Evolutionary conservation across 2,329 filamentous ascomycete species (phyloP).

Genomic region (Xylariaceae sp.): DNA sequence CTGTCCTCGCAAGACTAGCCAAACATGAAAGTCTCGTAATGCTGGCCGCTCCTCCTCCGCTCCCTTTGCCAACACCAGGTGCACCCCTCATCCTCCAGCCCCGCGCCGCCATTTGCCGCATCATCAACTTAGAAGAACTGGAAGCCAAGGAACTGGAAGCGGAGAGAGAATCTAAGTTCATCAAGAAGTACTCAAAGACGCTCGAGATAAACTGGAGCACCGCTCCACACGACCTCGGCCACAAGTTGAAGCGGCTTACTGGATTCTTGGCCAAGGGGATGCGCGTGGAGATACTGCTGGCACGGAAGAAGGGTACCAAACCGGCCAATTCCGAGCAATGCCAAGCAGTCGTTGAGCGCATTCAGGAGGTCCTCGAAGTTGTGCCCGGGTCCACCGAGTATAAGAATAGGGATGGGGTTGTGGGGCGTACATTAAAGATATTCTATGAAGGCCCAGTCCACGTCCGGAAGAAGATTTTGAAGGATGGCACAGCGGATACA

Average conservation of each 20-base stretch:
- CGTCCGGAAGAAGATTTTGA: slow-evolving; percentile 1
- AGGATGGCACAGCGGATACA: neutral
- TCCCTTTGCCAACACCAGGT: slow-evolving; percentile 31
- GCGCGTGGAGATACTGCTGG: slow-evolving; percentile 69
- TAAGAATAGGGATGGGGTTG: slow-evolving; percentile 38
- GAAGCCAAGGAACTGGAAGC: slow-evolving; percentile 35
- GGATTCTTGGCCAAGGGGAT: slow-evolving; percentile 70
- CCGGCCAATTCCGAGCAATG: slow-evolving; percentile 60
- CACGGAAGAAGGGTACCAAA: slow-evolving; percentile 60
- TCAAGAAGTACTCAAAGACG: slow-evolving; percentile 57
- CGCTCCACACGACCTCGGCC: slow-evolving; percentile 66
- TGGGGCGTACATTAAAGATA: slow-evolving; percentile 37
- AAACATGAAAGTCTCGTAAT: slow-evolving; percentile 26
- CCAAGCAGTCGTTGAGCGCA: slow-evolving; percentile 49
- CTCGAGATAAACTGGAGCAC: slow-evolving; percentile 93
- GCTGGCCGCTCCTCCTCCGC: slow-evolving; percentile 29
- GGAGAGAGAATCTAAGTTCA: slow-evolving; percentile 37
- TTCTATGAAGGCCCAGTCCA: slow-evolving; percentile 37
- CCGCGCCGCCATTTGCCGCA: slow-evolving; percentile 55
- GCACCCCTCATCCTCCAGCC: slow-evolving; percentile 31
- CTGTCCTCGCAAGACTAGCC: slow-evolving; percentile 21
- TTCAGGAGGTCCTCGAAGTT: slow-evolving; percentile 36
- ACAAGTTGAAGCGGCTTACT: slow-evolving; percentile 62
- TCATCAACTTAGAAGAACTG: slow-evolving; percentile 57
- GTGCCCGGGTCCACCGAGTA: slow-evolving; percentile 37